These are phyloP conservation scores for Hanseniaspora taiwanica DNA, from an alignment of 805 yeast species.

Conservation along the genomic window DNA sequence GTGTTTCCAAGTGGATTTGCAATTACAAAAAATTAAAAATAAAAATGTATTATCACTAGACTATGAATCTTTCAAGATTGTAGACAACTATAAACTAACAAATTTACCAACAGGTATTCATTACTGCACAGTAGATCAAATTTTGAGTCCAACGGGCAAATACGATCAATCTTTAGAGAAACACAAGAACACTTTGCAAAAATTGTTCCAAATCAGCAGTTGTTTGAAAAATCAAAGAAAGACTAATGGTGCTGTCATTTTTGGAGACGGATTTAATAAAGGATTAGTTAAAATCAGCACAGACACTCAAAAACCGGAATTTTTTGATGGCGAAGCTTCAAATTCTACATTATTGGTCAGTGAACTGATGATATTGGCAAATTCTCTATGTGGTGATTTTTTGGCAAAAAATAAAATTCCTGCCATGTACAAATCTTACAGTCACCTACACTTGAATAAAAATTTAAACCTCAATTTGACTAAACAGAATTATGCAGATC, in stretches of 20 bases:
- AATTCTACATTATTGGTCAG: conserved; percentile 56
- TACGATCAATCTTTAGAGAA: conserved; percentile 5
- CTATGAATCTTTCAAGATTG: not conserved
- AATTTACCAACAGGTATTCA: conserved; percentile 39
- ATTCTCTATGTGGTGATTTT: conserved; percentile 41
- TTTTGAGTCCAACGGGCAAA: conserved; percentile 29
- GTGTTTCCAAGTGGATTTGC: conserved; percentile 28
- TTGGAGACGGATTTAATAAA: conserved; percentile 25
- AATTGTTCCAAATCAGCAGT: conserved; percentile 19
- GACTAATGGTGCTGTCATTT: conserved; percentile 28
- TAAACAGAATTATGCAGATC: conserved; percentile 20
- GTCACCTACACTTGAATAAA: too few species aligned
- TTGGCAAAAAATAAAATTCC: conserved; percentile 35
- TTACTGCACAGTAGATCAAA: conserved; percentile 47
- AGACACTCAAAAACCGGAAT: conserved; percentile 9
- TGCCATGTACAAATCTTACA: conserved; percentile 31
- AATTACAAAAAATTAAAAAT: conserved; percentile 17
- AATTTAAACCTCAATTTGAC: too few species aligned
- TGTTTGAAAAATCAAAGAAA: conserved; percentile 19
- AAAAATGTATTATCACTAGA: not conserved
- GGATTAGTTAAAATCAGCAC: conserved; percentile 13
- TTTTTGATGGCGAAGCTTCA: conserved; percentile 20
- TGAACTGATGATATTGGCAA: conserved; percentile 74
- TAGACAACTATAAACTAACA: conserved; percentile 24
- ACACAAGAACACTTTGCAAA: conserved; percentile 23